These are phyloP conservation scores for Moniliophthora roreri DNA, from an alignment of 1,284 basidiomycete genomes.

Conservation along the genomic window DNA sequence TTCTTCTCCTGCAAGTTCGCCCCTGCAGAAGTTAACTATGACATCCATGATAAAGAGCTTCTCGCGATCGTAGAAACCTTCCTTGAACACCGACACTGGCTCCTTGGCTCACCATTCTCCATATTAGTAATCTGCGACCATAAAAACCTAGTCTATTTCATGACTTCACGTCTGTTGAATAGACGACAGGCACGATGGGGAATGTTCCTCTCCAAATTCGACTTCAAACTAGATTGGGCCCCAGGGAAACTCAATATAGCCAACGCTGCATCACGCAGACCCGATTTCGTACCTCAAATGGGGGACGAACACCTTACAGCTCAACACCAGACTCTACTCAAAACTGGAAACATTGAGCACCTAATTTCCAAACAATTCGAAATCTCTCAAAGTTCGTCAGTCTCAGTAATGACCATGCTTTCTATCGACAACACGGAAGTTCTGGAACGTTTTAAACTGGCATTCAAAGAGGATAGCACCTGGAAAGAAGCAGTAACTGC, in stretches of 20 bases:
- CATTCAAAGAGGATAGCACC: neutral
- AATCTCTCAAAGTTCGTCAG: neutral
- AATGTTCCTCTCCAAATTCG: no score
- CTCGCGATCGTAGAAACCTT: no score
- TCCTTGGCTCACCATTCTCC: neutral
- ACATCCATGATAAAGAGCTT: no score
- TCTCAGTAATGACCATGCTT: neutral
- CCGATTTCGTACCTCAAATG: no score
- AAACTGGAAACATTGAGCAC: neutral
- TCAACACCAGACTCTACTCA: neutral
- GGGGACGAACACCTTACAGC: neutral
- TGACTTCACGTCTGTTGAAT: no score
- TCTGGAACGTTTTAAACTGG: neutral
- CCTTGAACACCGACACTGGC: neutral
- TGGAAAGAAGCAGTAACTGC: neutral
- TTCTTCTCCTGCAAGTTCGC: no score
- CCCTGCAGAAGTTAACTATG: no score
- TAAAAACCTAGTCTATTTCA: no score
- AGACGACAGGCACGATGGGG: no score
- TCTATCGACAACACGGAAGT: neutral
- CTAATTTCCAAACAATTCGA: neutral
- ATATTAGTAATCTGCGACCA: neutral
- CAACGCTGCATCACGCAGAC: constrained; percentile 23
- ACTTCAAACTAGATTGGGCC: constrained; percentile 28
- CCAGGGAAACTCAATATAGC: constrained; percentile 31